Evolutionary conservation across 148 eudicot genomes (phyloP), one percentile per base, ranked within the genome.

Genomic region (Camellia sinensis): DNA sequence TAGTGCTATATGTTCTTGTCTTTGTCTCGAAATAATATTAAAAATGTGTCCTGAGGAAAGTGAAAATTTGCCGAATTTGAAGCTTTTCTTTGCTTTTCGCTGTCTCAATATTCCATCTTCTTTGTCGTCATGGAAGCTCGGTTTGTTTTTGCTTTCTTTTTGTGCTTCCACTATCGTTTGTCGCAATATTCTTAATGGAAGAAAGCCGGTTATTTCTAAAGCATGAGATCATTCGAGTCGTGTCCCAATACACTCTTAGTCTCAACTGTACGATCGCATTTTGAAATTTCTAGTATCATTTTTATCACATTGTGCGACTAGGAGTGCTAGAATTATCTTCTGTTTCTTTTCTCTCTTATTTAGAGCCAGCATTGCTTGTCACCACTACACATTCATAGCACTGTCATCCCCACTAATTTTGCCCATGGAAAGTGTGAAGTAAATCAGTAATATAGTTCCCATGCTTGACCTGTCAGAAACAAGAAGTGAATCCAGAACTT

Each of bases 381-480:
- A 3, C 60, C 76, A 14, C 82, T 83, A 79, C 91, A 83, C 78
- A 59, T 85, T 81, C 6, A 78, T 68, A 72, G 79, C 61, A 48
- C 67, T 68, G 10, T 86, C 89, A 9, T 69, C 82, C 41, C 71
- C 86, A 56, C 68, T 82, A n/a, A 78, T 71, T 75, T 83, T 87
- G 48, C 82, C 74, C 53, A 87, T 75, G 56, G 88, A 81, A 61
- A 93, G 81, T 6, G 94, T 93, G 82, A 90, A 89, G 86, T 83
- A 91, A 15, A 93, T 93, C 48, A 93, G 88, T 65, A 91, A 54
- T 68, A 93, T 84, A 0, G 94, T 93, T 79, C 97, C 97, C 89
- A 93, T 78, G 83, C 90, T 87, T 5, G 94, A 91, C 88, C 97
- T 92, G 91, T 77, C 37, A 29, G 37, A 29, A 29, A 29, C 1